Evolutionary conservation across 495 filamentous ascomycete genomes (phyloP).

Genomic region (Neurospora intermedia): DNA sequence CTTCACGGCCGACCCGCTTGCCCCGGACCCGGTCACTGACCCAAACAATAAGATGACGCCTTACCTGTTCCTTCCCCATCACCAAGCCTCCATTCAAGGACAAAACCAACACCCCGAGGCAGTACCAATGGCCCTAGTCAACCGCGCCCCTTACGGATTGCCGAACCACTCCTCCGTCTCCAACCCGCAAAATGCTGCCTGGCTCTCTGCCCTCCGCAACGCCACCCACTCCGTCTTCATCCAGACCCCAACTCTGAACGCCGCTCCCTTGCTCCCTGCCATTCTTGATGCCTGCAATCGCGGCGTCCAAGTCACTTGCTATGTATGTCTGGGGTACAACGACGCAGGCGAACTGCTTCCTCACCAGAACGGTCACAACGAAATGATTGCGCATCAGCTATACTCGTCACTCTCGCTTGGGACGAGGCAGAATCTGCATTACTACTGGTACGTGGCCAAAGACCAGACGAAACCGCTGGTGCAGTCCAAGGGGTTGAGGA

Average conservation of each 20-base stretch:
- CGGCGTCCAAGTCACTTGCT: conserved; percentile 55
- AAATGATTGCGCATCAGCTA: conserved; percentile 50
- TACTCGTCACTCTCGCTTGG: conserved; percentile 38
- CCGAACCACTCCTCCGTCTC: conserved; percentile 47
- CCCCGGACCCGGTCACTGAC: conserved; percentile 33
- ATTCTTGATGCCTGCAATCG: conserved; percentile 52
- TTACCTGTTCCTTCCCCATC: conserved; percentile 29
- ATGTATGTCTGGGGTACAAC: conserved; percentile 69
- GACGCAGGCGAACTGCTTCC: conserved; percentile 67
- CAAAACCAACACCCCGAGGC: conserved; percentile 37
- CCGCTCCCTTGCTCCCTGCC: conserved; percentile 52
- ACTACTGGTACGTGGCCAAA: conserved; percentile 60
- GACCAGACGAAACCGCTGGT: conserved; percentile 58
- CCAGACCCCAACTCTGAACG: conserved; percentile 67
- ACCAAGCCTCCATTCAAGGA: conserved; percentile 13
- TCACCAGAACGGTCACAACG: conserved; percentile 65
- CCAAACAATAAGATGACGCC: conserved; percentile 49
- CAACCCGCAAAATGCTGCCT: conserved; percentile 63
- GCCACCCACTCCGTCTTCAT: conserved; percentile 55
- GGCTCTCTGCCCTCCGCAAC: conserved; percentile 56
- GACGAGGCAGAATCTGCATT: conserved; percentile 40
- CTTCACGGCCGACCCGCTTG: conserved; percentile 33
- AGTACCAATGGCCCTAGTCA: conserved; percentile 63
- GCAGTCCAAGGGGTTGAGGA: conserved; percentile 48
- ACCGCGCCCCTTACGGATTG: conserved; percentile 52